These are phyloP conservation scores for Rhododendron ovatum DNA, from an alignment of 148 eudicot species.

Conservation along the genomic window DNA sequence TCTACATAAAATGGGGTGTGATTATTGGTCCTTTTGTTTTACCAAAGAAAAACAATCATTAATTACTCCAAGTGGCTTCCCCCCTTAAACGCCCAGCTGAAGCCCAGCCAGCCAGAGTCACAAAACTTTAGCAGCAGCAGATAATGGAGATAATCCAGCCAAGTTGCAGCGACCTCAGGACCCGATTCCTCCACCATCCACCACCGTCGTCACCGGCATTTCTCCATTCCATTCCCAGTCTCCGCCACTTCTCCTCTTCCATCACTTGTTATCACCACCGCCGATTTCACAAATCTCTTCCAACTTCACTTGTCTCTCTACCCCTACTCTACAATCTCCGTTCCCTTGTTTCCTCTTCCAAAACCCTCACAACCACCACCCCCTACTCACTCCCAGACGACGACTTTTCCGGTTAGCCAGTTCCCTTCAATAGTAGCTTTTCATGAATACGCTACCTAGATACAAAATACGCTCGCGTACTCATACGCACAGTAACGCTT, in stretches of 20 bases:
- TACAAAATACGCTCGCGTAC: not conserved
- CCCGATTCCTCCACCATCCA: conserved; percentile 3
- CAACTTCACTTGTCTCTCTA: conserved; percentile 9
- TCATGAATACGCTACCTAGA: not conserved
- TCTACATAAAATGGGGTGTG: no score
- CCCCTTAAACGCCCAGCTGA: not conserved
- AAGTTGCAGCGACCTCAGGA: not conserved
- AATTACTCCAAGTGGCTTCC: no score
- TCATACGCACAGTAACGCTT: not conserved
- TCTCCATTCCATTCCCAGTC: no score
- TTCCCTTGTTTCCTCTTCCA: not conserved
- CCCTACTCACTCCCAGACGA: conserved; percentile 30
- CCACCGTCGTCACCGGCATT: not conserved
- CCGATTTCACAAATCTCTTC: conserved; percentile 1
- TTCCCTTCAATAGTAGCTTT: not conserved
- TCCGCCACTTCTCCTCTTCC: not conserved
- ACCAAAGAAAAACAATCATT: no score
- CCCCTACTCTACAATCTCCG: not conserved
- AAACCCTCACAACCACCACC: conserved; percentile 9
- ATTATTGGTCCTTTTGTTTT: no score
- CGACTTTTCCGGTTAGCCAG: conserved; percentile 19
- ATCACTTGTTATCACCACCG: not conserved
- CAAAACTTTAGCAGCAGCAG: not conserved
- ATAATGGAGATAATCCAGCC: conserved; percentile 8
- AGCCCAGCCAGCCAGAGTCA: not conserved